These are phyloP conservation scores for Thalassiosira allenii DNA, from an alignment of 352 stramenopile genomes.

Conservation along the genomic window DNA sequence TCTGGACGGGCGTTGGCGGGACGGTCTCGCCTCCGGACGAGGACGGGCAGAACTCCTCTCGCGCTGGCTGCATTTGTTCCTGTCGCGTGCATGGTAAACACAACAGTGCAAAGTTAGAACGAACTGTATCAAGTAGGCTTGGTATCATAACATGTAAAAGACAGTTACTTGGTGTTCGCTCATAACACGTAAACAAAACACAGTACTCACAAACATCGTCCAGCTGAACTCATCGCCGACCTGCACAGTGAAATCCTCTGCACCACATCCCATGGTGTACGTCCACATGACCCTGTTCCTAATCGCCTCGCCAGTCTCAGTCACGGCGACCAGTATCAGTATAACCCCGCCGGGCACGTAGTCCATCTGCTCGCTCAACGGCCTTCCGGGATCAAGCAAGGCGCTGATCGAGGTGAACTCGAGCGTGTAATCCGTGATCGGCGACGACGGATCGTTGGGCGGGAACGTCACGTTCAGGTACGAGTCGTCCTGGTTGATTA, in stretches of 20 bases:
- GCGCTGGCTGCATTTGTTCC: slow-evolving; percentile 31
- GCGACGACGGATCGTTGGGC: background rate
- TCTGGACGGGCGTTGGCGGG: background rate
- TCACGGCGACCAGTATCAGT: slow-evolving; percentile 43
- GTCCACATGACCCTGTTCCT: slow-evolving; percentile 60
- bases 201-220: slow-evolving; percentile 52
- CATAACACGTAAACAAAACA: background rate
- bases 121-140: too few species aligned
- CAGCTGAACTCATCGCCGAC: slow-evolving; percentile 54
- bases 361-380: slow-evolving; percentile 52
- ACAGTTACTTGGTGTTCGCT: background rate
- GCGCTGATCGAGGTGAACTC: slow-evolving; percentile 42
- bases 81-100: background rate
- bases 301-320: slow-evolving; percentile 43
- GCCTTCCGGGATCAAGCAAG: slow-evolving; percentile 34
- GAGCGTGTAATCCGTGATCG: slow-evolving; percentile 20
- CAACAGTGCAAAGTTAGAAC: too few species aligned
- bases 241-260: slow-evolving; percentile 35
- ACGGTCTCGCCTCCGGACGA: background rate
- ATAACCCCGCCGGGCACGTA: slow-evolving; percentile 52
- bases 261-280: slow-evolving; percentile 54
- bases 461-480: slow-evolving; percentile 46
- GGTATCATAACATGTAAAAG: background rate
- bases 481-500: slow-evolving; percentile 63
- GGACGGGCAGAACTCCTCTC: slow-evolving; percentile 50